phyloP scores from a whole-genome alignment of 139 green algal genomes.

The Chlamydomonas incerta region DNA sequence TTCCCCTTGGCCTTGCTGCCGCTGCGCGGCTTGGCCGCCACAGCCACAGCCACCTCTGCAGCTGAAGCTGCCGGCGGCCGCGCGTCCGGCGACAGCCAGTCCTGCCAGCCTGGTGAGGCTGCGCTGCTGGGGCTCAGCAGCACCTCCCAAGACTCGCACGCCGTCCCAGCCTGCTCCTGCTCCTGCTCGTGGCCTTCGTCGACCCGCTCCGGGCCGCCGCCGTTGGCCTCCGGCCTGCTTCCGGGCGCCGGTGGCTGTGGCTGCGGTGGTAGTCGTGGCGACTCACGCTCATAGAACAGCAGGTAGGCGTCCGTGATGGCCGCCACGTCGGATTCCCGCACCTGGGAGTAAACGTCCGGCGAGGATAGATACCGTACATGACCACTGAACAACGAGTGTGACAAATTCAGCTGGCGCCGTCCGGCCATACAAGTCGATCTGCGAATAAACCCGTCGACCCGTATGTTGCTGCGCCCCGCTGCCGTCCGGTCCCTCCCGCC shows the following conservation, averaged over 20 bases:
- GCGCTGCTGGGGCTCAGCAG: too few relatives aligned
- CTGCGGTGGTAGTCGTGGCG: neutral
- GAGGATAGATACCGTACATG: too few relatives aligned
- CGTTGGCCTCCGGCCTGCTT: too few relatives aligned
- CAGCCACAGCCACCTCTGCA: neutral
- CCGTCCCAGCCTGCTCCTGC: neutral
- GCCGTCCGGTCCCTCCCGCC: neutral
- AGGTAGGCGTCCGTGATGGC: constrained; percentile 56
- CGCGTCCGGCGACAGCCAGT: too few relatives aligned
- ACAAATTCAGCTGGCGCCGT: neutral
- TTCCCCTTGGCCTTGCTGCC: neutral
- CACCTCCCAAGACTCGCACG: neutral
- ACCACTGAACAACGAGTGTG: neutral
- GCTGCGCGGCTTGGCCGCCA: neutral
- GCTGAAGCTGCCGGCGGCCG: neutral
- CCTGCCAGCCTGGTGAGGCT: too few relatives aligned
- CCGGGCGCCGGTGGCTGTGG: neutral
- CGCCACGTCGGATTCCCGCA: constrained; percentile 16
- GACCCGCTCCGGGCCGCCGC: neutral
- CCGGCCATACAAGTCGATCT: too few relatives aligned
- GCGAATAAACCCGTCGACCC: neutral
- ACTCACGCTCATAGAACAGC: constrained; percentile 60
- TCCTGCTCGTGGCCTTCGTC: neutral
- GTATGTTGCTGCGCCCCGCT: neutral
- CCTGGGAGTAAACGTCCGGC: neutral